phyloP scores from a whole-genome alignment of 495 filamentous ascomycete species.

The Tetracladium setigerum region DNA sequence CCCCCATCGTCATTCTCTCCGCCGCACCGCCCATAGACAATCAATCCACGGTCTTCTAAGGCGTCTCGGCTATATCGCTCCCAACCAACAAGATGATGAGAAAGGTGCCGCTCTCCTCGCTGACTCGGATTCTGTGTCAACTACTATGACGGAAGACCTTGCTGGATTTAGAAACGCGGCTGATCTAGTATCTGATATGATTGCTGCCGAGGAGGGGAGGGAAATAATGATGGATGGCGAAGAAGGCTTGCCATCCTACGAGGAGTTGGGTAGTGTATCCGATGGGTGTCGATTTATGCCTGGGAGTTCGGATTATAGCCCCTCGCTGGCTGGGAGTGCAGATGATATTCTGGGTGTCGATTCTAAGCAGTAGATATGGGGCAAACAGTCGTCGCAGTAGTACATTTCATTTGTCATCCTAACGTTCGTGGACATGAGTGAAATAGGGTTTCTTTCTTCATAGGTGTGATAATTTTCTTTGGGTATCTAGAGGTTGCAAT shows the following conservation, averaged over 20 bases:
- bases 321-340: slow-evolving; percentile 10
- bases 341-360: slow-evolving; percentile 17
- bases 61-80: slow-evolving; percentile 7
- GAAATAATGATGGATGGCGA: slow-evolving; percentile 23
- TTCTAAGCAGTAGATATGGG: slow-evolving; percentile 4
- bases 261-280: slow-evolving; percentile 24
- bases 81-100: slow-evolving; percentile 10
- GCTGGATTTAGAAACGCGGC: slow-evolving; percentile 38
- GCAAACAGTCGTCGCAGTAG: no score
- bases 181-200: slow-evolving; percentile 34
- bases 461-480: no score
- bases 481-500: no score
- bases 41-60: slow-evolving; percentile 9
- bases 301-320: slow-evolving; percentile 17
- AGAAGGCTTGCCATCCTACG: slow-evolving; percentile 26
- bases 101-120: slow-evolving; percentile 7
- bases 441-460: no score
- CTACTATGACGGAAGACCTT: slow-evolving; percentile 32
- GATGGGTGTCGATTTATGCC: slow-evolving; percentile 32
- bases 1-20: slow-evolving; percentile 29
- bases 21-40: slow-evolving; percentile 33
- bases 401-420: no score
- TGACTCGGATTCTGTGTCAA: slow-evolving; percentile 28
- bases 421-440: no score
- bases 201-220: slow-evolving; percentile 34